These are phyloP conservation scores for Lathyrus tuberosus DNA, from an alignment of 306 rosid genomes.

Conservation along the genomic window DNA sequence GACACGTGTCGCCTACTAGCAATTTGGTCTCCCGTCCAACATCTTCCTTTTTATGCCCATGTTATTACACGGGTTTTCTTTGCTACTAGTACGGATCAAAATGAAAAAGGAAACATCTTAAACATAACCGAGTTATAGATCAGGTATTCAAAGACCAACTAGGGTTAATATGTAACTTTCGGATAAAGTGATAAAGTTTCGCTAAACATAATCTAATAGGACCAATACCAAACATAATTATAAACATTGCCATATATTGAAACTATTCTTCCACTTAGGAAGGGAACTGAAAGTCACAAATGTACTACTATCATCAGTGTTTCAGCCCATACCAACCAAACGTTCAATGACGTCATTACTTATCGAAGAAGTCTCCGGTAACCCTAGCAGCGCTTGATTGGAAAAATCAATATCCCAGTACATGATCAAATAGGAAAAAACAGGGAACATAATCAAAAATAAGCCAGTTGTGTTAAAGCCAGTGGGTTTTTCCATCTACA, in stretches of 20 bases:
- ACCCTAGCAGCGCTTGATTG: constrained; percentile 8
- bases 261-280: neutral
- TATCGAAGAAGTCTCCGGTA: constrained; percentile 3
- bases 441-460: neutral
- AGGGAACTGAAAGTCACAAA: neutral
- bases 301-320: neutral
- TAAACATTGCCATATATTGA: neutral
- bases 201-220: constrained; percentile 13
- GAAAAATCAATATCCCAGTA: neutral
- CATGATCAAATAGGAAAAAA: constrained; percentile 14
- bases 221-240: constrained; percentile 25
- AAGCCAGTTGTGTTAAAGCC: constrained; percentile 13
- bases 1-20: neutral
- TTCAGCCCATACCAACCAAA: constrained; percentile 13
- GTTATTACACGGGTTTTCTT: neutral
- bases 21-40: neutral
- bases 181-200: neutral
- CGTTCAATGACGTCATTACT: neutral
- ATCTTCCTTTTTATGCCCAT: neutral
- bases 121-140: constrained; percentile 5
- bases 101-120: constrained; percentile 23
- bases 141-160: constrained; percentile 1
- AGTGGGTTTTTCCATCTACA: neutral
- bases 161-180: constrained; percentile 13
- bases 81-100: constrained; percentile 21